Evolutionary conservation across 164 flowering plant genomes (phyloP).

Genomic region (Santalum album): DNA sequence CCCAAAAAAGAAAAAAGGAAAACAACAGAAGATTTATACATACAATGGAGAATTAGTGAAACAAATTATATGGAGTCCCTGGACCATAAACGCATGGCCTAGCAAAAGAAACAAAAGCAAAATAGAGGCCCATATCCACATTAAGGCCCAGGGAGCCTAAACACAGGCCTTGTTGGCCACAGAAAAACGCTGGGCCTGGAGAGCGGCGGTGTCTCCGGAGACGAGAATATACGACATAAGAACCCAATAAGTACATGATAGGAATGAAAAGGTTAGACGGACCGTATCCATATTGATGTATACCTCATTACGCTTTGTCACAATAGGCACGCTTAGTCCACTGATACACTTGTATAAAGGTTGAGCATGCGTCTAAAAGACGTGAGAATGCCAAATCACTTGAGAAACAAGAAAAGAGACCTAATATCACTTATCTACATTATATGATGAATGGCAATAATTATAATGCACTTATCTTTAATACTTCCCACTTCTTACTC

Average conservation of each 20-base stretch:
- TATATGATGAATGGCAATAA: neutral
- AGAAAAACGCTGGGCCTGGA: too few species aligned
- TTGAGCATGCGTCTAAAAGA: conserved; percentile 53
- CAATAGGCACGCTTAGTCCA: conserved; percentile 77
- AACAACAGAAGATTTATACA: too few species aligned
- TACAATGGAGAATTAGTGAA: too few species aligned
- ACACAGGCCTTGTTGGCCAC: too few species aligned
- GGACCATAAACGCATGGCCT: too few species aligned
- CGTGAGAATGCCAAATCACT: neutral
- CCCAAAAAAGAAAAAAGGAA: too few species aligned
- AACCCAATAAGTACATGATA: neutral
- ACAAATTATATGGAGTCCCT: too few species aligned
- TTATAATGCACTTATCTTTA: conserved; percentile 57
- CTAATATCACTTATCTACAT: neutral
- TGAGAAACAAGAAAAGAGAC: neutral
- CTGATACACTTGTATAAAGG: conserved; percentile 61
- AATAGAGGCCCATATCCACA: too few species aligned
- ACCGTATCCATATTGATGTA: neutral
- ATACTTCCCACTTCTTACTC: conserved; percentile 75
- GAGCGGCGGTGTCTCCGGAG: too few species aligned
- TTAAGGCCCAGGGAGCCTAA: too few species aligned
- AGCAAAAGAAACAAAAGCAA: too few species aligned
- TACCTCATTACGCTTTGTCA: conserved; percentile 83
- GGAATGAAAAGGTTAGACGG: neutral
- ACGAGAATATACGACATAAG: too few species aligned